Conservation (phyloP, 768 basidiomycete species). For the Pisolithus sp. region DNA sequence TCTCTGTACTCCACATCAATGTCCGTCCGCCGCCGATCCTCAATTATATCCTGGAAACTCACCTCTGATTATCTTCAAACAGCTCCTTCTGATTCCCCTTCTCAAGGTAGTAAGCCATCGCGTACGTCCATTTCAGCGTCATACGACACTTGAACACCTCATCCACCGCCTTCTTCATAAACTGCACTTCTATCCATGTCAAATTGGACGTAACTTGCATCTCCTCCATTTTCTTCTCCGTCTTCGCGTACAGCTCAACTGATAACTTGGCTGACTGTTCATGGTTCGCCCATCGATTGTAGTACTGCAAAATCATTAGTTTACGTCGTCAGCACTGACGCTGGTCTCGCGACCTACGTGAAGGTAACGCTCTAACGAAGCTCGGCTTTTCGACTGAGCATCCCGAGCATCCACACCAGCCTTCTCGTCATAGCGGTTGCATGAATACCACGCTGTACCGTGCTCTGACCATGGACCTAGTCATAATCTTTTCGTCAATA, state of each 20-base stretch:
- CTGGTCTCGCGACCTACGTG: slow-evolving; percentile 54
- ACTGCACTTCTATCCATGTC: slow-evolving; percentile 98
- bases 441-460: slow-evolving; percentile 96
- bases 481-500: background rate
- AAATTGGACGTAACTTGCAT: slow-evolving; percentile 90
- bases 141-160: slow-evolving; percentile 83
- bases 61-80: slow-evolving; percentile 97
- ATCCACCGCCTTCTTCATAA: slow-evolving; percentile 98
- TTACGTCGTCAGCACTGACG: background rate
- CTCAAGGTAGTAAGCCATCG: slow-evolving; percentile 96
- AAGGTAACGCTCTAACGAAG: slow-evolving; percentile 90
- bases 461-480: slow-evolving; percentile 94
- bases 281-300: slow-evolving; percentile 99
- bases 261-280: slow-evolving; percentile 99
- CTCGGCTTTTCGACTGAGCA: slow-evolving; percentile 83
- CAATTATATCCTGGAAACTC: slow-evolving; percentile 13
- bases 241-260: slow-evolving; percentile 84
- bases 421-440: slow-evolving; percentile 96
- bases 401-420: slow-evolving; percentile 83
- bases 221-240: slow-evolving; percentile 99
- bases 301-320: slow-evolving; percentile 58
- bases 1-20: slow-evolving; percentile 45
- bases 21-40: background rate
- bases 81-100: slow-evolving; percentile 89
- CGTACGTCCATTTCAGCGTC: slow-evolving; percentile 99